Conservation (phyloP, 495 filamentous ascomycete species). For the Penicillium tannophilum region DNA sequence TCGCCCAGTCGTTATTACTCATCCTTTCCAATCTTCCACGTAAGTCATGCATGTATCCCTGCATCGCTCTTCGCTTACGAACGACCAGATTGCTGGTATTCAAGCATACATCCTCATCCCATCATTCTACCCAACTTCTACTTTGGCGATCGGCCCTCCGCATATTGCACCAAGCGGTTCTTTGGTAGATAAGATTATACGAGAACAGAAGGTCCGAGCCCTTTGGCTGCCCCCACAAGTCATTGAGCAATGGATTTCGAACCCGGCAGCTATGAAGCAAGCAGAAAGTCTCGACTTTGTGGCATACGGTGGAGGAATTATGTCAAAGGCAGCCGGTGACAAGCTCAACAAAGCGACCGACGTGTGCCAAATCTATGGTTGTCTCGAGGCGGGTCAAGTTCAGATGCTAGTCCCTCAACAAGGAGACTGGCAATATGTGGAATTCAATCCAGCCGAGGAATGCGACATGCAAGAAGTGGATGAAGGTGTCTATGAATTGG, state of each 20-base stretch:
- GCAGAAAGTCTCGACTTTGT: slow-evolving; percentile 28
- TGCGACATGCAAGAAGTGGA: slow-evolving; percentile 44
- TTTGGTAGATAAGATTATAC: slow-evolving; percentile 23
- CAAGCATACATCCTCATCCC: slow-evolving; percentile 15
- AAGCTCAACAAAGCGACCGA: slow-evolving; percentile 26
- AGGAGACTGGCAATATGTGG: slow-evolving; percentile 53
- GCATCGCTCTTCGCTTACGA: background rate
- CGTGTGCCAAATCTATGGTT: slow-evolving; percentile 33
- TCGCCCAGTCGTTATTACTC: slow-evolving; percentile 24
- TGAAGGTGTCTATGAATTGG: slow-evolving; percentile 49
- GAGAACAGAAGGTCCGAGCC: slow-evolving; percentile 22
- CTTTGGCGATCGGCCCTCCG: slow-evolving; percentile 28
- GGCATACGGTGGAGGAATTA: slow-evolving; percentile 29
- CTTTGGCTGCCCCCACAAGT: slow-evolving; percentile 27
- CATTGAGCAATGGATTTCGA: slow-evolving; percentile 27
- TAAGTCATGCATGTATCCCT: slow-evolving; percentile 6
- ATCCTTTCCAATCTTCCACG: slow-evolving; percentile 32
- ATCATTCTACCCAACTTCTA: slow-evolving; percentile 16
- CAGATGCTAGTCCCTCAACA: slow-evolving; percentile 26
- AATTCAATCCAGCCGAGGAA: slow-evolving; percentile 47
- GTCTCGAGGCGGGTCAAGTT: slow-evolving; percentile 26
- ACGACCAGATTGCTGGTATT: slow-evolving; percentile 12
- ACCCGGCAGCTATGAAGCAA: slow-evolving; percentile 19
- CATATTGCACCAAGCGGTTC: slow-evolving; percentile 27
- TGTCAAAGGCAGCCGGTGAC: slow-evolving; percentile 24